phyloP scores from a whole-genome alignment of 2,329 filamentous ascomycete genomes.

The Alternaria arbusti region DNA sequence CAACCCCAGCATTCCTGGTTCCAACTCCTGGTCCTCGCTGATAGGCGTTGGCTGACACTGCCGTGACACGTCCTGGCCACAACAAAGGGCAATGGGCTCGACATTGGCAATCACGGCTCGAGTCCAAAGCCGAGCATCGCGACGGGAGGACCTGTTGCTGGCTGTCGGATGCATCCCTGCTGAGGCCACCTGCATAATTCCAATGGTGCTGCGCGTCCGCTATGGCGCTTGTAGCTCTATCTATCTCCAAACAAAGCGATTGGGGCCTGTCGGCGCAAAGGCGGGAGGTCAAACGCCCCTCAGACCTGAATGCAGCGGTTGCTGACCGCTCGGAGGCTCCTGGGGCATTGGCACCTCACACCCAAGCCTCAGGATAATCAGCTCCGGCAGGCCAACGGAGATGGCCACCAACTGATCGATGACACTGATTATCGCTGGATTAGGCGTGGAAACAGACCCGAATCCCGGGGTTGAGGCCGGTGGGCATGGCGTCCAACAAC shows the following conservation, averaged over 20 bases:
- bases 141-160: neutral
- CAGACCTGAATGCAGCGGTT: conserved; percentile 6
- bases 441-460: neutral
- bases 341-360: conserved; percentile 4
- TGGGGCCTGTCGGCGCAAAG: conserved; percentile 9
- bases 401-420: neutral
- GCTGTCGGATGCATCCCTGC: conserved; percentile 8
- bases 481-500: neutral
- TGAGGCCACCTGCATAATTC: conserved; percentile 18
- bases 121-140: neutral
- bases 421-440: neutral
- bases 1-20: conserved; percentile 18
- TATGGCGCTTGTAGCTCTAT: conserved; percentile 15
- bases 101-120: neutral
- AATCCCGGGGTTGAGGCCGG: conserved; percentile 8
- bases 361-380: neutral
- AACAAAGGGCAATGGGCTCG: neutral
- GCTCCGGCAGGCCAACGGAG: conserved; percentile 6
- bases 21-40: conserved; percentile 7
- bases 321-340: conserved; percentile 10
- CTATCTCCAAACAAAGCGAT: conserved; percentile 7
- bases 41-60: conserved; percentile 14
- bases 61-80: conserved; percentile 1
- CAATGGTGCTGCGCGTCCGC: conserved; percentile 10
- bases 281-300: conserved; percentile 7